These are phyloP conservation scores for Capsicum pubescens DNA, from an alignment of 257 asterid genomes.

Conservation along the genomic window DNA sequence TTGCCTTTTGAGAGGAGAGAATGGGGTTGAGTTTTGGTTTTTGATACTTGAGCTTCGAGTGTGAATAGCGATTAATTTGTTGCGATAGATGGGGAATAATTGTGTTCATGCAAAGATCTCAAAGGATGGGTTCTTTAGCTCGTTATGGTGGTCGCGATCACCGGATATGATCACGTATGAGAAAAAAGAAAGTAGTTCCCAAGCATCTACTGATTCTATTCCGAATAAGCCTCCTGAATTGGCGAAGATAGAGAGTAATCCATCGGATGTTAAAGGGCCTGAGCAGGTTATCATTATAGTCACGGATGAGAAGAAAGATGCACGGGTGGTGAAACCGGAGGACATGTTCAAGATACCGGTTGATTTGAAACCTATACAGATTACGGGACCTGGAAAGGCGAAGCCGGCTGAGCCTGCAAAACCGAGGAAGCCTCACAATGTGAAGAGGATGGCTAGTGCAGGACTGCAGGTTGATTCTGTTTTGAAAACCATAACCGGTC, in stretches of 20 bases:
- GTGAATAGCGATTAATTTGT: neutral
- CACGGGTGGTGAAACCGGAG: constrained; percentile 35
- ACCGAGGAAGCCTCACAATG: constrained; percentile 45
- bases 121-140: constrained; percentile 37
- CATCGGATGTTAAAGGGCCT: neutral
- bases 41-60: constrained; percentile 23
- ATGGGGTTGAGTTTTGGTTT: neutral
- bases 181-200: constrained; percentile 21
- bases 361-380: neutral
- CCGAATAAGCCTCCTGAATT: constrained; percentile 49
- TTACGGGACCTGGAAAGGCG: neutral
- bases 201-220: constrained; percentile 24
- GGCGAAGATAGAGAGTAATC: constrained; percentile 39
- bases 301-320: constrained; percentile 38
- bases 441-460: constrained; percentile 67
- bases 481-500: constrained; percentile 69
- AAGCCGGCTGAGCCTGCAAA: constrained; percentile 42
- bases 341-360: constrained; percentile 31
- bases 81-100: constrained; percentile 41
- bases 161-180: constrained; percentile 24
- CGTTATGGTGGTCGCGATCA: constrained; percentile 33
- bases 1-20: neutral
- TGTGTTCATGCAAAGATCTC: constrained; percentile 39
- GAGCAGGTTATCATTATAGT: constrained; percentile 33
- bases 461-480: constrained; percentile 80